Base-by-base conservation (phyloP, 148 eudicot species). In the Spergularia bocconei region DNA sequence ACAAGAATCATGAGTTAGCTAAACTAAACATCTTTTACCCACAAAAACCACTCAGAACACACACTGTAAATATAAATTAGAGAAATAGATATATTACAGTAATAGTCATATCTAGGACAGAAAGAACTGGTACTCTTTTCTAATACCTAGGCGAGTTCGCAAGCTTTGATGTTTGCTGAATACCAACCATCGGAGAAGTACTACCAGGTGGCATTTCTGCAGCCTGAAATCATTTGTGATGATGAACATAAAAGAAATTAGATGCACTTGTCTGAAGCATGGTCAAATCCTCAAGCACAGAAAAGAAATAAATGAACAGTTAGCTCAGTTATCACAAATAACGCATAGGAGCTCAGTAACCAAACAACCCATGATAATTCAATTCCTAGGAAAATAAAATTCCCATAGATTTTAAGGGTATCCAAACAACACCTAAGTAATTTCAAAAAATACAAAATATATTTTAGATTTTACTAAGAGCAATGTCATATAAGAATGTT, bases 61-160 rank as follows among this genome's bases (percentile, higher is more conserved):
- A 75, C 20, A 44, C 21, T 12, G 50, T 48, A 25, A 2, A 50
- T 70, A 54, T 55, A 3, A 70, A 44, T 36, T 53, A 6, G 36
- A 29, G 21, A 70, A 11, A 39, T 57, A 13, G 16, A 25, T 14
- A 64, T 25, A 70, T 12, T 19, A 19, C 19, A 63, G 25, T n/a
- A 52, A 39, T 20, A 62, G 12, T 25, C 12, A 15, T 14, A 50
- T 51, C 25, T 4, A 62, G 17, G 16, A 55, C 20, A 74, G 36
- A 21, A 75, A 66, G 25, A 47, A 36, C 7, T 58, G 47, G 53
- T 67, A 33, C 62, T 54, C 48, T 36, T 65, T 73, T 25, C 59
- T 36, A 63, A 72, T 84, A 91, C 97, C 97, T 85, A 75, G 85
- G 79, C 59, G 88, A 85, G 73, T 80, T 70, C 23, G 76, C 75